A percentile compares a stretch with the other conserved stretches of the same genome.
These are phyloP conservation scores for Colletotrichum siamense DNA, from an alignment of 2,329 filamentous ascomycete species.

Conservation along the genomic window DNA sequence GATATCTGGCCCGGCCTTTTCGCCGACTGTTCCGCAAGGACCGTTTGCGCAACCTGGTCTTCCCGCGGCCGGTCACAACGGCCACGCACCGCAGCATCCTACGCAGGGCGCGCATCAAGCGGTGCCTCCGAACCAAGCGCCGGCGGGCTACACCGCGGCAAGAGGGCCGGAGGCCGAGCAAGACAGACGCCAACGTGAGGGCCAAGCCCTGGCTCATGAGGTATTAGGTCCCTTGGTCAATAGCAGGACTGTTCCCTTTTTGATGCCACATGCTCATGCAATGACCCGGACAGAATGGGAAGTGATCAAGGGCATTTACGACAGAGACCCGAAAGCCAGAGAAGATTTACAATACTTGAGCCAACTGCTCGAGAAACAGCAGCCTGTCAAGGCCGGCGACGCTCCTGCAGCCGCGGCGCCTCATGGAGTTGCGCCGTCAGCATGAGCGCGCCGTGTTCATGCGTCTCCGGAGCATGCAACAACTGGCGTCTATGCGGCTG, in stretches of 20 bases:
- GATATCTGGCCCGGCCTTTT: conserved; percentile 57
- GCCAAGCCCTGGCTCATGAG: conserved; percentile 63
- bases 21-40: conserved; percentile 43
- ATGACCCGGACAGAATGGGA: conserved; percentile 77
- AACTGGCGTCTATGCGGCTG: not conserved
- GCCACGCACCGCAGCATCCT: conserved; percentile 18
- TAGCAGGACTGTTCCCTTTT: conserved; percentile 70
- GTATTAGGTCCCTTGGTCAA: conserved; percentile 68
- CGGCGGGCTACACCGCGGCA: conserved; percentile 20
- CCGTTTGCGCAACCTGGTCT: conserved; percentile 22
- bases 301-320: conserved; percentile 73
- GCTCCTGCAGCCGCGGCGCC: not conserved
- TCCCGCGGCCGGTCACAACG: not conserved
- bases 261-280: conserved; percentile 71
- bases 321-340: conserved; percentile 67
- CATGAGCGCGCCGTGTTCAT: not conserved
- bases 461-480: not conserved
- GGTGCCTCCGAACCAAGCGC: conserved; percentile 26
- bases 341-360: conserved; percentile 66
- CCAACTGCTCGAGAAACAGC: conserved; percentile 56
- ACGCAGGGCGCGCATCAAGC: conserved; percentile 23
- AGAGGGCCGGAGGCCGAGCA: conserved; percentile 36
- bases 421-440: conserved; percentile 15
- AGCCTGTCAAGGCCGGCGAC: not conserved
- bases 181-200: conserved; percentile 52